Conservation (phyloP, 2,329 filamentous ascomycete species). For the Cladorrhinum sp. region DNA sequence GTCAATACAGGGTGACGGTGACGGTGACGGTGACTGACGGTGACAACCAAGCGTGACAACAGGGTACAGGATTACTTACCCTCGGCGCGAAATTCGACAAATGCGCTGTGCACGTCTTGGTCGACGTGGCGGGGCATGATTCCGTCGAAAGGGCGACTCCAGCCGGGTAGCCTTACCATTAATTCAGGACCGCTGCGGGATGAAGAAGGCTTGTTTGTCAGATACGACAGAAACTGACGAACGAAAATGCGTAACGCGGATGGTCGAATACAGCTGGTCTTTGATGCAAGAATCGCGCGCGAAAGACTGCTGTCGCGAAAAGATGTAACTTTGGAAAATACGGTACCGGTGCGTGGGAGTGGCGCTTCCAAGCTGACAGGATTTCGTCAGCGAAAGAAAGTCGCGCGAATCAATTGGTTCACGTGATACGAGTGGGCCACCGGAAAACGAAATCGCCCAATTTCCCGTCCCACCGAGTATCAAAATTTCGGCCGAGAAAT, state of each 20-base stretch:
- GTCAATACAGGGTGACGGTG: neutral
- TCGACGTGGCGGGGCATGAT: slow-evolving; percentile 25
- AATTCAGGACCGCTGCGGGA: neutral
- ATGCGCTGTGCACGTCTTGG: slow-evolving; percentile 24
- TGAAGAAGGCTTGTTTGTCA: neutral
- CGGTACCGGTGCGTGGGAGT: slow-evolving; percentile 3
- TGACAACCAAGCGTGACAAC: neutral
- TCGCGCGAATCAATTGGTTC: neutral
- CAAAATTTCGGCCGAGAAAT: neutral
- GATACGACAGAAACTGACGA: neutral
- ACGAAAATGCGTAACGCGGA: no score
- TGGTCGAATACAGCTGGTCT: neutral
- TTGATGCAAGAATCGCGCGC: neutral
- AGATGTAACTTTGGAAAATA: slow-evolving; percentile 19
- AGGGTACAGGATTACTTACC: slow-evolving; percentile 15
- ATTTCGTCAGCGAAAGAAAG: neutral
- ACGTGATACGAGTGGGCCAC: neutral
- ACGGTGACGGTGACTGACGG: slow-evolving; percentile 7
- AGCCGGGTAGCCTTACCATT: neutral
- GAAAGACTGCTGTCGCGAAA: slow-evolving; percentile 7
- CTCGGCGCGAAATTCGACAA: slow-evolving; percentile 23
- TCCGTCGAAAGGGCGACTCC: slow-evolving; percentile 4
- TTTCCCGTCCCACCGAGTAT: no score
- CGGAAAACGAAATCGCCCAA: neutral
- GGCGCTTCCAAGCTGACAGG: neutral